Evolutionary conservation across 2,329 filamentous ascomycete species (phyloP), one percentile per base, ranked within the genome.

Genomic region (Leptographium galeiforme): DNA sequence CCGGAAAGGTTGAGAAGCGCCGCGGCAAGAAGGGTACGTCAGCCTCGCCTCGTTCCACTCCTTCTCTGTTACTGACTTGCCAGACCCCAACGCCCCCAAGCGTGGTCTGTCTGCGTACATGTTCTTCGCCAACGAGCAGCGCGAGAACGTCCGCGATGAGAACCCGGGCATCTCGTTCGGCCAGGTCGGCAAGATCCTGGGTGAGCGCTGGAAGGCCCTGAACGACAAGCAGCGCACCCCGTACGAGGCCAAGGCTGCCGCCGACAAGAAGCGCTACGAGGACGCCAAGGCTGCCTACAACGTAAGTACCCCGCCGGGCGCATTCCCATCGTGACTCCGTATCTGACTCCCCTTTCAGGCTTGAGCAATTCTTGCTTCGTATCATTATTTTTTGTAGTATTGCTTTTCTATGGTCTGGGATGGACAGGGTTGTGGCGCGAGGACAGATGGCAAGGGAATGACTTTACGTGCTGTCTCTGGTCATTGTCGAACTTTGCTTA

Each of bases 111-210:
- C 93, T 52, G 93, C 93, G 60, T 98, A 98, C 83, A 98, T 98
- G 93, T 97, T 97, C 85, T 98, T 97, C 71, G 93, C 93, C 82
- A 97, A 97, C 68, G 93, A 97, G 75, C 89, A 96, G 76, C 90
- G 93, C 64, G 91, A 97, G 69, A 95, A 93, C 71, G 93, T 98
- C 63, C 89, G 93, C 64, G 89, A 95, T 70, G 91, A 97, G 73
- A 97, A 97, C 80, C 91, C 91, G 41, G 91, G 90, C 64, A 95
- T 97, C 75, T 85, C 86, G 63, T 98, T 98, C 73, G 93, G 89
- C 66, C 90, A 97, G 73, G 91, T 98, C 65, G 93, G 93, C 75
- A 97, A 97, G 82, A 79, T 93, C 66, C 89, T 98, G 57, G 93
- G 93, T 73, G 90, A 96, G 81, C 86, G 87, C 76, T 98, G 93